These are phyloP conservation scores for Oxyria digyna DNA, from an alignment of 148 eudicot species.

Conservation along the genomic window DNA sequence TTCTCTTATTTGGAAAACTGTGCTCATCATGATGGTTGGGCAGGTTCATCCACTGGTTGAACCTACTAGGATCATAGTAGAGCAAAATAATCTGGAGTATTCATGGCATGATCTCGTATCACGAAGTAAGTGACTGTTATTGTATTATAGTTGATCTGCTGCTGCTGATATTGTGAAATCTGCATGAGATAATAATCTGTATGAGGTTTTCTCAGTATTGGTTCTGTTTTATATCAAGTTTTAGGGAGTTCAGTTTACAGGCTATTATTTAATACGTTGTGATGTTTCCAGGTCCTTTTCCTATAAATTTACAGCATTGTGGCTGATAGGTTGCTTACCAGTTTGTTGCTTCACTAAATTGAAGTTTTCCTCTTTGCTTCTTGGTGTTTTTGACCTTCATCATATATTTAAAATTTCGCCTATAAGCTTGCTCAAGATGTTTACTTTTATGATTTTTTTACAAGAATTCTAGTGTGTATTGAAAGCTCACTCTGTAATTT, in stretches of 20 bases:
- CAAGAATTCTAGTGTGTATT: too few species aligned
- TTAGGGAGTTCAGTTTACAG: not conserved
- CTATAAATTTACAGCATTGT: not conserved
- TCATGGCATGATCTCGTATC: slow-evolving; percentile 97
- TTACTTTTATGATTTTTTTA: too few species aligned
- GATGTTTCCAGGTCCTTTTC: not conserved
- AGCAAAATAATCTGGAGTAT: slow-evolving; percentile 31
- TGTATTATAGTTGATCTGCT: not conserved
- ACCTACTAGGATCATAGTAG: slow-evolving; percentile 53
- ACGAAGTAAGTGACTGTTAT: slow-evolving; percentile 40
- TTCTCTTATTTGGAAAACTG: slow-evolving; percentile 10
- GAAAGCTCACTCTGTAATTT: too few species aligned
- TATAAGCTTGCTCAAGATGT: too few species aligned
- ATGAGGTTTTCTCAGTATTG: not conserved
- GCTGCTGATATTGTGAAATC: not conserved
- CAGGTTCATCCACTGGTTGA: slow-evolving; percentile 76
- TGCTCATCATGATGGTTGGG: slow-evolving; percentile 8
- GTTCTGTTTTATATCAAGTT: not conserved
- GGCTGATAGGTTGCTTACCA: not conserved
- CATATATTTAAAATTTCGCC: not conserved
- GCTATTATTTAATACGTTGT: not conserved
- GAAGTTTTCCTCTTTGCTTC: not conserved
- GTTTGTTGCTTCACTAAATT: not conserved
- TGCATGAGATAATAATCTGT: not conserved
- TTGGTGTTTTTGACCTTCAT: not conserved